Conservation (phyloP, 352 stramenopile genomes). For the Globisporangium abappressorium region DNA sequence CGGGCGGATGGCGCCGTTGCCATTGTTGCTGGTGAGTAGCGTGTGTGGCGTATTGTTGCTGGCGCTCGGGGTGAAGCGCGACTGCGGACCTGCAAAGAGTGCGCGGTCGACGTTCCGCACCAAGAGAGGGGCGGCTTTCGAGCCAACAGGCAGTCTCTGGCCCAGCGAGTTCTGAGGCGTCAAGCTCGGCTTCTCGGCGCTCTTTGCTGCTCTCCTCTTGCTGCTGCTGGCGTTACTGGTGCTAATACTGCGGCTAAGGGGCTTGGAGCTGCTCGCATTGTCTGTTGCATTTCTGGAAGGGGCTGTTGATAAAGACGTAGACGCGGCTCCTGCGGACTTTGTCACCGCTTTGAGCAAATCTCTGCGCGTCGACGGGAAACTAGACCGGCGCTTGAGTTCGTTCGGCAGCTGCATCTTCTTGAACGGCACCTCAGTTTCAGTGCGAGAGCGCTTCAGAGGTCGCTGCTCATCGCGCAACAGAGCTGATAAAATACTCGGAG, state of each 20-base stretch:
- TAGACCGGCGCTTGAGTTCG: conserved; percentile 12
- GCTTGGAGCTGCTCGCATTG: background rate
- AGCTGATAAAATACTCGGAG: conserved; percentile 62
- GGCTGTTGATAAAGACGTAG: conserved; percentile 17
- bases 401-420: conserved; percentile 39
- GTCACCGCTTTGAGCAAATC: conserved; percentile 6
- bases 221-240: conserved; percentile 14
- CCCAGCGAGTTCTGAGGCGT: conserved; percentile 13
- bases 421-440: conserved; percentile 32
- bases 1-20: background rate
- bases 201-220: conserved; percentile 6
- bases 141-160: background rate
- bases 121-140: conserved; percentile 27
- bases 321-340: background rate
- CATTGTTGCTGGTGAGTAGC: background rate
- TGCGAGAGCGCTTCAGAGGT: conserved; percentile 36
- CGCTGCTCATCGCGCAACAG: conserved; percentile 48
- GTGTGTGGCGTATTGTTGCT: conserved; percentile 14
- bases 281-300: background rate
- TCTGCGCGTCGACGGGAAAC: conserved; percentile 16
- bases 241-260: conserved; percentile 7
- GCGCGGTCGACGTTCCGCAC: conserved; percentile 29
- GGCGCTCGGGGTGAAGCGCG: conserved; percentile 18
- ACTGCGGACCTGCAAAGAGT: conserved; percentile 20
- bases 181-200: conserved; percentile 12